A percentile compares a stretch with the other conserved stretches of the same genome.
Evolutionary conservation across 2,329 filamentous ascomycete genomes (phyloP).

Genomic region (Talaromyces sp.): DNA sequence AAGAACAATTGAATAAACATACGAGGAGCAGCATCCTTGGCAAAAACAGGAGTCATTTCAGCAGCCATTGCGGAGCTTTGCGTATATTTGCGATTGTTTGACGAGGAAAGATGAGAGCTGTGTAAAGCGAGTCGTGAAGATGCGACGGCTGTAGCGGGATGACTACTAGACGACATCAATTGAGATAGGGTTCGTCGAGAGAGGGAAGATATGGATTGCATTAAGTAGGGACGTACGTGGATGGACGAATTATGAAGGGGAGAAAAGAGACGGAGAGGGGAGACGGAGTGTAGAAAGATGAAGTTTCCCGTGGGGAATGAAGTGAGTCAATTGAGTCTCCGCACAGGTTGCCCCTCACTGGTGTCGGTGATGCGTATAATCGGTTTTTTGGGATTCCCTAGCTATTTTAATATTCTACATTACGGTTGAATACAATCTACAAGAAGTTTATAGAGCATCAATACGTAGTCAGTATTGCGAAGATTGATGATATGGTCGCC

Average conservation of each 20-base stretch:
- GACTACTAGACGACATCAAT: slow-evolving; percentile 13
- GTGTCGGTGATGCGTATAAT: slow-evolving; percentile 6
- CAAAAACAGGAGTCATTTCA: slow-evolving; percentile 39
- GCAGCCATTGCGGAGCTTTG: slow-evolving; percentile 34
- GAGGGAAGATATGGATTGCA: not conserved
- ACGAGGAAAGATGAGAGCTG: slow-evolving; percentile 3
- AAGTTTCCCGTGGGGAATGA: slow-evolving; percentile 19
- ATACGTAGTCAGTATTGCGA: not conserved
- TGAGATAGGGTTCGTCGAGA: slow-evolving; percentile 3
- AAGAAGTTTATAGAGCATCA: not conserved
- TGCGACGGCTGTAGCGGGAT: not conserved
- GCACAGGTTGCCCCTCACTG: slow-evolving; percentile 9
- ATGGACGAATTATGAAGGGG: too few species aligned
- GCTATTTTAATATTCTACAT: not conserved
- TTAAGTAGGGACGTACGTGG: slow-evolving; percentile 2
- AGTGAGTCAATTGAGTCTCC: not conserved
- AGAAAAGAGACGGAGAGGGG: not conserved
- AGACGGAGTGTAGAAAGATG: not conserved
- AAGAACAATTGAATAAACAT: slow-evolving; percentile 26
- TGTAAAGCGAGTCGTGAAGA: slow-evolving; percentile 6
- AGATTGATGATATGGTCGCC: not conserved
- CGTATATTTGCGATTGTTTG: slow-evolving; percentile 1
- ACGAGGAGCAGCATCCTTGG: slow-evolving; percentile 49
- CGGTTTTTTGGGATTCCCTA: not conserved
- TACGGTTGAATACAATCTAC: not conserved